phyloP scores from a whole-genome alignment of 805 yeast genomes.

The Candida gorgasii region DNA sequence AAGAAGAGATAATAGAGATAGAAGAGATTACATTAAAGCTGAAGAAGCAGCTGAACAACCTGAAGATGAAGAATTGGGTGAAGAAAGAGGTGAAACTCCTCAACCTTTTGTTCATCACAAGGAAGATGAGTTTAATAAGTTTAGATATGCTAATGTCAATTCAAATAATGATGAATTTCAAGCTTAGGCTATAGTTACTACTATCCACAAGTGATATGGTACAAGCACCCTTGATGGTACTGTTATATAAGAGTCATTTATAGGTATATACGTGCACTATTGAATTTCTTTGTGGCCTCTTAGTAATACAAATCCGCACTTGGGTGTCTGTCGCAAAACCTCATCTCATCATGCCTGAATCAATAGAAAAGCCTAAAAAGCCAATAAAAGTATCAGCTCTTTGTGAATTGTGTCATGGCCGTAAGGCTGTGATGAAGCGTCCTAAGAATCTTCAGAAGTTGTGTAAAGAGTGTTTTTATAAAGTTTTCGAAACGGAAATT shows the following conservation, averaged over 20 bases:
- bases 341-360: slow-evolving; percentile 9
- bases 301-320: no score
- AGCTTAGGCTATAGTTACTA: slow-evolving; percentile 18
- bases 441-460: slow-evolving; percentile 90
- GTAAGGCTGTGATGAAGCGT: slow-evolving; percentile 84
- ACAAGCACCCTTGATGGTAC: no score
- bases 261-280: slow-evolving; percentile 1
- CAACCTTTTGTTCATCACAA: slow-evolving; percentile 19
- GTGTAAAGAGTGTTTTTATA: slow-evolving; percentile 87
- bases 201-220: no score
- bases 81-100: slow-evolving; percentile 7
- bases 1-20: slow-evolving; percentile 35
- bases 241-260: background rate
- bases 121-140: slow-evolving; percentile 37
- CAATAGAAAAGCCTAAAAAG: slow-evolving; percentile 16
- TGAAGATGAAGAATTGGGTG: slow-evolving; percentile 20
- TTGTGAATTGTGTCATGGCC: slow-evolving; percentile 81
- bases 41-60: slow-evolving; percentile 33
- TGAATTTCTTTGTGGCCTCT: background rate
- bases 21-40: slow-evolving; percentile 19
- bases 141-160: slow-evolving; percentile 47
- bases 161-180: slow-evolving; percentile 47
- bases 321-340: background rate
- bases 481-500: slow-evolving; percentile 92
- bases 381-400: slow-evolving; percentile 42